Conservation (phyloP, 2,329 filamentous ascomycete genomes). For the Sporothrix protearum region DNA sequence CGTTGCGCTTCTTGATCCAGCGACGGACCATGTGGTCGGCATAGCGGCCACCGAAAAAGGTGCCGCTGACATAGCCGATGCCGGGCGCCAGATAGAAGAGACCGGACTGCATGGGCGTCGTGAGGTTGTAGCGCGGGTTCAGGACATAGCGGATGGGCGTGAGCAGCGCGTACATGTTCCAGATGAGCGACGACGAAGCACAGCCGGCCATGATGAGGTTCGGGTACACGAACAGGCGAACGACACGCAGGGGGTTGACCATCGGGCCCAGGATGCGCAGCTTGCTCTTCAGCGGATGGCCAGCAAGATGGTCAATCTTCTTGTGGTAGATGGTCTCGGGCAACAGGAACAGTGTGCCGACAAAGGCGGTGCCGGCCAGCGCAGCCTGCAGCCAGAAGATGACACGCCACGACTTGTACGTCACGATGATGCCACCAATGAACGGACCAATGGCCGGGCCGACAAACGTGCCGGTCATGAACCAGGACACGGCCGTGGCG, state of each 20-base stretch:
- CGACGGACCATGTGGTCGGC: conserved; percentile 62
- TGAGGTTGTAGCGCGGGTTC: conserved; percentile 65
- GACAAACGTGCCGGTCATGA: conserved; percentile 62
- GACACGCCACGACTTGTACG: conserved; percentile 61
- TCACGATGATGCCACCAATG: conserved; percentile 66
- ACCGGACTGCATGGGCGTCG: conserved; percentile 59
- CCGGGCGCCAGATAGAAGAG: conserved; percentile 70
- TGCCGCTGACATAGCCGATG: conserved; percentile 62
- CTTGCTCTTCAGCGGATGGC: conserved; percentile 44
- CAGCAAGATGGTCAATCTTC: conserved; percentile 52
- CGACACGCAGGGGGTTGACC: conserved; percentile 57
- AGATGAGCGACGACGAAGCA: conserved; percentile 59
- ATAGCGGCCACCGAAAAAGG: conserved; percentile 65
- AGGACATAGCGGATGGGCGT: conserved; percentile 68
- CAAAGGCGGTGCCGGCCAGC: conserved; percentile 54
- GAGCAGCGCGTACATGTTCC: conserved; percentile 68
- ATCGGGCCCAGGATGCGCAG: conserved; percentile 53
- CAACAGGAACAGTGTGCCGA: conserved; percentile 57
- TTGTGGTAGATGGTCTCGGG: conserved; percentile 65
- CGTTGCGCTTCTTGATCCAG: conserved; percentile 53
- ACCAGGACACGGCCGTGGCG: conserved; percentile 64
- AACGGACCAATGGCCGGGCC: conserved; percentile 62
- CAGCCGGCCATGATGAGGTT: conserved; percentile 59
- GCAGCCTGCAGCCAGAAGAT: conserved; percentile 70
- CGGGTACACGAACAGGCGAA: conserved; percentile 59